These are phyloP conservation scores for Phanerodontia chrysosporium DNA, from an alignment of 768 basidiomycete genomes.

Conservation along the genomic window DNA sequence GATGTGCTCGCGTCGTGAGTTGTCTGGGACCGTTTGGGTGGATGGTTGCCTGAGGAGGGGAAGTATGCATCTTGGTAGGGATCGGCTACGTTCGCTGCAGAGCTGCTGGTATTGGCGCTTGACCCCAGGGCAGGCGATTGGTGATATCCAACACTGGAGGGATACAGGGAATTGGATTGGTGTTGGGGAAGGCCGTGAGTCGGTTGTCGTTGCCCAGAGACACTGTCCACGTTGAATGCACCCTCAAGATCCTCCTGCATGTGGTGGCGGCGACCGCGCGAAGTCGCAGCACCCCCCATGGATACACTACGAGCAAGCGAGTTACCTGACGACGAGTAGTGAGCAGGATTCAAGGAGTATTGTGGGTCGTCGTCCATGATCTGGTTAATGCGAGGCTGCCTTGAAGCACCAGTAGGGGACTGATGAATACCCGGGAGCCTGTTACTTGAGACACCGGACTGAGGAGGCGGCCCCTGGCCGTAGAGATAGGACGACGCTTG, in stretches of 20 bases:
- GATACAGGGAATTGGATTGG: slow-evolving; percentile 47
- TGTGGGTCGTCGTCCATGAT: slow-evolving; percentile 63
- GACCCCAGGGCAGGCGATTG: slow-evolving; percentile 34
- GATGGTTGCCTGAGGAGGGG: slow-evolving; percentile 41
- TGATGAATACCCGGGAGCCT: slow-evolving; percentile 51
- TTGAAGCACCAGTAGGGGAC: slow-evolving; percentile 36
- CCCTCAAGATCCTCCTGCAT: slow-evolving; percentile 66
- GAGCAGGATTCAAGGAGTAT: slow-evolving; percentile 34
- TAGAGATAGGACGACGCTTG: slow-evolving; percentile 53
- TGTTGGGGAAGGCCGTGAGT: slow-evolving; percentile 18
- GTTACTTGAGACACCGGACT: slow-evolving; percentile 28
- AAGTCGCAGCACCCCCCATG: slow-evolving; percentile 42
- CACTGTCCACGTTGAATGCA: slow-evolving; percentile 38
- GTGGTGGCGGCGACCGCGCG: slow-evolving; percentile 61
- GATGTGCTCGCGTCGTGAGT: slow-evolving; percentile 49
- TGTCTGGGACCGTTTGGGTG: slow-evolving; percentile 53
- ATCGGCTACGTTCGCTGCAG: slow-evolving; percentile 39
- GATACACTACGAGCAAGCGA: slow-evolving; percentile 65
- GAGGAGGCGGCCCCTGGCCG: slow-evolving; percentile 43
- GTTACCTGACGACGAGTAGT: slow-evolving; percentile 49
- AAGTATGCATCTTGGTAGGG: slow-evolving; percentile 61
- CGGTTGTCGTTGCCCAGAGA: slow-evolving; percentile 34
- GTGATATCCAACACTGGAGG: slow-evolving; percentile 55
- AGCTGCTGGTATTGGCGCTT: slow-evolving; percentile 24
- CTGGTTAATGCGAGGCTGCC: slow-evolving; percentile 63